phyloP scores from a whole-genome alignment of 2,329 filamentous ascomycete species.

The Aureobasidium namibiae region DNA sequence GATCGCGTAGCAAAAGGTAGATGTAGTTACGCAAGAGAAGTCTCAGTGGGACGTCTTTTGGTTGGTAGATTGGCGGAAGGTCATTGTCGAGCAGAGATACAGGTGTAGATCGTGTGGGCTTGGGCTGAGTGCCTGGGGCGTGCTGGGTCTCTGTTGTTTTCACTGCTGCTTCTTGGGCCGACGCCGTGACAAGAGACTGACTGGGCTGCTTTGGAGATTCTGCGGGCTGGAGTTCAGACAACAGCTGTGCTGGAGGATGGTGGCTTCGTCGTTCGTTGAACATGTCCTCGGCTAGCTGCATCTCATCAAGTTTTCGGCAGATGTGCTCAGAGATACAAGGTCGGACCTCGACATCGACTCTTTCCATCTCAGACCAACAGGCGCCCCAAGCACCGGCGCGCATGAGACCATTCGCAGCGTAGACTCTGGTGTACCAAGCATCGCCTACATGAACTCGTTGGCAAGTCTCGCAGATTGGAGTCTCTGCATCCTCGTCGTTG shows the following conservation, averaged over 20 bases:
- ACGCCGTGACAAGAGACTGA: background rate
- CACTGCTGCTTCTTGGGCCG: background rate
- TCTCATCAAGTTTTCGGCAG: constrained; percentile 50
- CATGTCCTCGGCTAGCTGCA: constrained; percentile 35
- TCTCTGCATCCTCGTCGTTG: constrained; percentile 25
- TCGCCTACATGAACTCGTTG: constrained; percentile 32
- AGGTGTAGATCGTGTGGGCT: background rate
- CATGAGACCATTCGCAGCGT: constrained; percentile 93
- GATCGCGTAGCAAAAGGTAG: constrained; percentile 43
- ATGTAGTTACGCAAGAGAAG: constrained; percentile 48
- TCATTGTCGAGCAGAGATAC: background rate
- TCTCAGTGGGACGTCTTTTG: constrained; percentile 42
- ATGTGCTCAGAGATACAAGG: constrained; percentile 57
- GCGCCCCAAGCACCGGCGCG: constrained; percentile 83
- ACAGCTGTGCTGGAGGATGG: background rate
- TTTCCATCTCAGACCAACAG: constrained; percentile 96
- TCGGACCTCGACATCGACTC: constrained; percentile 88
- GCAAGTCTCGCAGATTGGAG: constrained; percentile 26
- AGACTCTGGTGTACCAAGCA: constrained; percentile 71
- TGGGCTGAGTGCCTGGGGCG: background rate
- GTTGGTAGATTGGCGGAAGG: constrained; percentile 25
- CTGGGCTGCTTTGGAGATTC: background rate
- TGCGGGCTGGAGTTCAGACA: background rate
- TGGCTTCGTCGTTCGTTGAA: constrained; percentile 13
- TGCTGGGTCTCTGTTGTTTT: background rate